These are phyloP conservation scores for Phytophthora boehmeriae DNA, from an alignment of 352 stramenopile species.

Conservation along the genomic window DNA sequence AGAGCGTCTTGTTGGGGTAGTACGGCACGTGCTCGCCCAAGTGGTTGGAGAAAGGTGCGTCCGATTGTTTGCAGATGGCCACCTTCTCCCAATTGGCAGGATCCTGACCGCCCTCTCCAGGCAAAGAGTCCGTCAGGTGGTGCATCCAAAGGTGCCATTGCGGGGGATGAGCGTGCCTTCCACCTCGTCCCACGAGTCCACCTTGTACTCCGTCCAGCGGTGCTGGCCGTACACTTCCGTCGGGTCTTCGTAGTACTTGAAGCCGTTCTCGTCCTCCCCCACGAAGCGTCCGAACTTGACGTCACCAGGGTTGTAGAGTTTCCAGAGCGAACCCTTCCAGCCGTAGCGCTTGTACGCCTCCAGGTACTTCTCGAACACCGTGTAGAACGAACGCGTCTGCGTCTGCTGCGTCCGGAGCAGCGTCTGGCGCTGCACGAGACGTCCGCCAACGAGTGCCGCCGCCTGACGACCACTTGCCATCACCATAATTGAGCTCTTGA, in stretches of 20 bases:
- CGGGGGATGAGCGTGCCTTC: constrained; percentile 79
- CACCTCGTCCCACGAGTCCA: constrained; percentile 82
- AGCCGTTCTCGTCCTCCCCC: constrained; percentile 82
- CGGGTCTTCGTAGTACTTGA: constrained; percentile 89
- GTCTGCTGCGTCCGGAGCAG: constrained; percentile 11
- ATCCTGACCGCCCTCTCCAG: constrained; percentile 64
- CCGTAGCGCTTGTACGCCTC: constrained; percentile 84
- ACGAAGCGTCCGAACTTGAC: constrained; percentile 89
- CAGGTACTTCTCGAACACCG: constrained; percentile 82
- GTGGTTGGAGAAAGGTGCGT: constrained; percentile 78
- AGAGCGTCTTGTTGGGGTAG: constrained; percentile 79
- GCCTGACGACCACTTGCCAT: constrained; percentile 29
- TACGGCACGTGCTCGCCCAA: constrained; percentile 69
- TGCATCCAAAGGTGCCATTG: constrained; percentile 90
- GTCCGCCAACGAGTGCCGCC: constrained; percentile 43
- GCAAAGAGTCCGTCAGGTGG: constrained; percentile 74
- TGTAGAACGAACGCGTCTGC: constrained; percentile 79
- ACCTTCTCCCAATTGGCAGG: constrained; percentile 75
- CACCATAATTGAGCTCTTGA: constrained; percentile 18
- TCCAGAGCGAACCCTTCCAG: constrained; percentile 83
- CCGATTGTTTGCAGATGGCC: constrained; percentile 52
- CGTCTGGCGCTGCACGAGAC: constrained; percentile 27
- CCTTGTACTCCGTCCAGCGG: constrained; percentile 85
- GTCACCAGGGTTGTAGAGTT: constrained; percentile 88
- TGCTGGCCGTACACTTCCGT: constrained; percentile 77